These are phyloP conservation scores for Capsella rubella DNA, from an alignment of 441 rosid species.

Conservation along the genomic window DNA sequence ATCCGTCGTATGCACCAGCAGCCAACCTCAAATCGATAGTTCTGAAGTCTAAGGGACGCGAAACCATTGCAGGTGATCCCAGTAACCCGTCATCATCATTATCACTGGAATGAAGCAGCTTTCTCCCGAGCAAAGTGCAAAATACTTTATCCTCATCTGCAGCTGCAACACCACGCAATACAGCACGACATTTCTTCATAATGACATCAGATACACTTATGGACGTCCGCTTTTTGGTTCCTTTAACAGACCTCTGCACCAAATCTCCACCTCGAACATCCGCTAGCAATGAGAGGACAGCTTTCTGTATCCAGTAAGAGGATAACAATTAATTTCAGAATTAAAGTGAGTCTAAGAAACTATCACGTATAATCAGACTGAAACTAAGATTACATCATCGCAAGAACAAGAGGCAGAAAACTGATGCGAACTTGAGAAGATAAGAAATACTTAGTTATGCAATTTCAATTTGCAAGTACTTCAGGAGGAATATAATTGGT, in stretches of 20 bases:
- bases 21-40: slow-evolving; percentile 98
- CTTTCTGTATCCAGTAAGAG: slow-evolving; percentile 84
- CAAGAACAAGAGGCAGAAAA: slow-evolving; percentile 26
- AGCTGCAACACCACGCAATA: slow-evolving; percentile 83
- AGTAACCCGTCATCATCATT: slow-evolving; percentile 98
- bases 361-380: slow-evolving; percentile 28
- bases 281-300: slow-evolving; percentile 92
- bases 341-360: slow-evolving; percentile 22
- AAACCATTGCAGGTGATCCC: slow-evolving; percentile 97
- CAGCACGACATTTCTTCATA: slow-evolving; percentile 92
- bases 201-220: slow-evolving; percentile 73
- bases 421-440: slow-evolving; percentile 15
- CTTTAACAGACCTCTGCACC: slow-evolving; percentile 62
- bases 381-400: slow-evolving; percentile 23
- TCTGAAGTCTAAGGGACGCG: slow-evolving; percentile 97
- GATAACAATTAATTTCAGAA: slow-evolving; percentile 46
- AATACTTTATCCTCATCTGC: slow-evolving; percentile 87
- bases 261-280: slow-evolving; percentile 62
- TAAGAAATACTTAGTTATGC: slow-evolving; percentile 20
- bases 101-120: slow-evolving; percentile 69
- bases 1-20: slow-evolving; percentile 88
- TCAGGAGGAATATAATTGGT: slow-evolving; percentile 35
- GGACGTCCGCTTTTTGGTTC: slow-evolving; percentile 61
- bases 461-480: slow-evolving; percentile 30
- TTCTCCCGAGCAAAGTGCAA: slow-evolving; percentile 93